phyloP scores from a whole-genome alignment of 805 yeast genomes.

The Ogataea trehaloabstinens region DNA sequence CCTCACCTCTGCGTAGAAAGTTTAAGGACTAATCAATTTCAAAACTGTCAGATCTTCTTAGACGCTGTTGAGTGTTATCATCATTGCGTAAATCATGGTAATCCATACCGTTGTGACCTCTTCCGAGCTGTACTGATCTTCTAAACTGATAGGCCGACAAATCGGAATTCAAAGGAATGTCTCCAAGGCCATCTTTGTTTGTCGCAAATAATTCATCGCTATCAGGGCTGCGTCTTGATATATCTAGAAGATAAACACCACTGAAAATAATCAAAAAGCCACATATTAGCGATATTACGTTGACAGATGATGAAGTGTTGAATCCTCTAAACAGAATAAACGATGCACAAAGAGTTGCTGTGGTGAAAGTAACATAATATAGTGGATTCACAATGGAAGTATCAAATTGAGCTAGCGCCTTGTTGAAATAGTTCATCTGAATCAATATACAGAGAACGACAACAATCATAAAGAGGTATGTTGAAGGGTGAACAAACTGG shows the following conservation, averaged over 20 bases:
- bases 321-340: constrained; percentile 84
- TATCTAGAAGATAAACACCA: constrained; percentile 81
- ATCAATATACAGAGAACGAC: constrained; percentile 81
- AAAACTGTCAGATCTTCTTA: constrained; percentile 63
- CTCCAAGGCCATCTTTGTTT: constrained; percentile 49
- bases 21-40: constrained; percentile 49
- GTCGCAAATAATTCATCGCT: constrained; percentile 40
- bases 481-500: constrained; percentile 81
- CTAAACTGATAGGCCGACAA: constrained; percentile 72
- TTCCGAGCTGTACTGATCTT: constrained; percentile 66
- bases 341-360: constrained; percentile 82
- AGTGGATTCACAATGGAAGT: constrained; percentile 89
- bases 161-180: constrained; percentile 81
- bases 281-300: constrained; percentile 75
- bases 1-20: too few species aligned
- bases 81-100: constrained; percentile 25
- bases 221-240: constrained; percentile 64
- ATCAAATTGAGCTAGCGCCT: constrained; percentile 90
- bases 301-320: constrained; percentile 77
- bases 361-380: constrained; percentile 88
- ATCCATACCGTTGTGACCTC: constrained; percentile 30
- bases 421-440: constrained; percentile 92
- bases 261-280: constrained; percentile 86
- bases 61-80: constrained; percentile 49
- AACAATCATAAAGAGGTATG: constrained; percentile 75